Conservation (phyloP, 2,329 filamentous ascomycete genomes). For the Alternaria panax region DNA sequence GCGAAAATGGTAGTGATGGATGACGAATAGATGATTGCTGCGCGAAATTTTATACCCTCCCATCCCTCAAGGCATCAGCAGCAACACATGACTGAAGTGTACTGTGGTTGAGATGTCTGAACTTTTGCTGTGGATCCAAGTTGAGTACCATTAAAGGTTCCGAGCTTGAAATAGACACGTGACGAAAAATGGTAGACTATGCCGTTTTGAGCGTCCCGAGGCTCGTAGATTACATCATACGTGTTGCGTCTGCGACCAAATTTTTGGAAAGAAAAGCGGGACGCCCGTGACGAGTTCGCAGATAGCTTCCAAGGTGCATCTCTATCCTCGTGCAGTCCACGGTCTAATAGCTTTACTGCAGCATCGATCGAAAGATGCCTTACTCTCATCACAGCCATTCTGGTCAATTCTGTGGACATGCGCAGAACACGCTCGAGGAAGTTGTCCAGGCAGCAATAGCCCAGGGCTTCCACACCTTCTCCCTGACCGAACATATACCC, state of each 20-base stretch:
- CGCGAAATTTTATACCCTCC: no score
- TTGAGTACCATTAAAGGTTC: no score
- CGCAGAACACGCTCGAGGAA: constrained; percentile 82
- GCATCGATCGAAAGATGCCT: constrained; percentile 69
- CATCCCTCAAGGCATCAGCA: no score
- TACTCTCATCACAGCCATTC: constrained; percentile 99
- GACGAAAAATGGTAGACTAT: constrained; percentile 6
- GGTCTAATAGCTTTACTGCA: background rate
- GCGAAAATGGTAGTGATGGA: background rate
- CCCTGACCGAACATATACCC: constrained; percentile 94
- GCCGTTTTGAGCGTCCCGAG: background rate
- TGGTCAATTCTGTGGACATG: constrained; percentile 92
- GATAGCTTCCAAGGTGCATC: background rate
- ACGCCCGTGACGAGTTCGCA: background rate
- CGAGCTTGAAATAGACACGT: no score
- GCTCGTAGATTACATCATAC: constrained; percentile 6
- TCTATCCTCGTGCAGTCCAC: background rate
- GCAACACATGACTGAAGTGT: no score
- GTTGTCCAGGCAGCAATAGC: constrained; percentile 80
- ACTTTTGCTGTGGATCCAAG: no score
- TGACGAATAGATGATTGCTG: no score
- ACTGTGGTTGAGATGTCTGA: no score
- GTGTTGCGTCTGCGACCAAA: background rate
- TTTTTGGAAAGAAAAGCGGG: background rate
- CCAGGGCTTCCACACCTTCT: constrained; percentile 81